These are phyloP conservation scores for Leccinum griseonigrum DNA, from an alignment of 1,284 basidiomycete genomes.

Conservation along the genomic window DNA sequence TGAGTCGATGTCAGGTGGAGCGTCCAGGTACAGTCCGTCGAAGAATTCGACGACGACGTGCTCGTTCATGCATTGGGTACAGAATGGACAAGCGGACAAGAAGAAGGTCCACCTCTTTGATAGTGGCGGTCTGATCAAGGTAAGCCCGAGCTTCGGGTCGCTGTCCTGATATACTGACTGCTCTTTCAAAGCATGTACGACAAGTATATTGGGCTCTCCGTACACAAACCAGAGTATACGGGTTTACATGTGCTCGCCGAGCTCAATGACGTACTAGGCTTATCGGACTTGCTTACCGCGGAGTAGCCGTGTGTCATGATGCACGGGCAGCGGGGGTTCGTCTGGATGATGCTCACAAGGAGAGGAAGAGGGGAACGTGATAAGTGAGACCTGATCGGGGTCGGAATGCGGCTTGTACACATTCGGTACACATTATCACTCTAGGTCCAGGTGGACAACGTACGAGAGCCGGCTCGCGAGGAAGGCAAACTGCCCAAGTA, in stretches of 20 bases:
- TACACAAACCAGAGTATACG: slow-evolving; percentile 31
- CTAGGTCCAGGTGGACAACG: slow-evolving; percentile 28
- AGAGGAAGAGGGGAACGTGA: slow-evolving; percentile 26
- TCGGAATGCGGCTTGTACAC: too few species aligned
- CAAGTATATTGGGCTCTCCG: background rate
- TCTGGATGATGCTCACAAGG: slow-evolving; percentile 31
- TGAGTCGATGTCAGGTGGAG: too few species aligned
- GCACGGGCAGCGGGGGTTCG: slow-evolving; percentile 29
- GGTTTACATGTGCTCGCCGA: slow-evolving; percentile 26
- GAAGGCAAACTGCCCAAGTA: slow-evolving; percentile 31
- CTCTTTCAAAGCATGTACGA: too few species aligned
- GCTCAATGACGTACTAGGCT: slow-evolving; percentile 21
- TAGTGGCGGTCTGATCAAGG: slow-evolving; percentile 24
- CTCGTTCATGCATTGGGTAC: too few species aligned
- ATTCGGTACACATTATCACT: background rate
- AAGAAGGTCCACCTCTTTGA: too few species aligned
- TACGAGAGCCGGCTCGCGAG: slow-evolving; percentile 29
- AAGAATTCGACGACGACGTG: too few species aligned
- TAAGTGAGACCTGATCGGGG: slow-evolving; percentile 1
- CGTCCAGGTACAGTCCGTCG: too few species aligned
- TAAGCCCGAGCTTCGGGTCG: slow-evolving; percentile 1
- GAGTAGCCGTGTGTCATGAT: slow-evolving; percentile 30
- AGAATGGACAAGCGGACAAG: too few species aligned
- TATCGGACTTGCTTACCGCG: slow-evolving; percentile 18
- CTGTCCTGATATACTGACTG: background rate